Conservation (phyloP, 306 rosid species). For the Rubus parviflorus region DNA sequence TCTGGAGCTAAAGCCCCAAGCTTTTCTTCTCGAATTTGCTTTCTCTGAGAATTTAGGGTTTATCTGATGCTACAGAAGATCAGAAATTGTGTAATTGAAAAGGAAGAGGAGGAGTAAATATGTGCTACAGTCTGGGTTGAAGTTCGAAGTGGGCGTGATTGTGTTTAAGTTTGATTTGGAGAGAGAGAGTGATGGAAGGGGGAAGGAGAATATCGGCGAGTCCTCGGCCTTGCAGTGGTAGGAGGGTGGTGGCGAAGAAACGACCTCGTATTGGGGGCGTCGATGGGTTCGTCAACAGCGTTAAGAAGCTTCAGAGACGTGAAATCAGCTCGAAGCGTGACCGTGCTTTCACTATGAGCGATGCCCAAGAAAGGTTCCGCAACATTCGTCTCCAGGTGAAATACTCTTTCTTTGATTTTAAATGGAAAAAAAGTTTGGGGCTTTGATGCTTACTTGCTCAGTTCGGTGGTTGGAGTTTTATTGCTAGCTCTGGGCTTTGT, state of each 20-base stretch:
- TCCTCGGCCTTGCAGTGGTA: slow-evolving; percentile 57
- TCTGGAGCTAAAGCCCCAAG: slow-evolving; percentile 10
- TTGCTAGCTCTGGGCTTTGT: not conserved
- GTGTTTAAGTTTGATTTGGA: no score
- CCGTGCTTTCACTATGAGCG: slow-evolving; percentile 69
- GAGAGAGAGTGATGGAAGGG: slow-evolving; percentile 52
- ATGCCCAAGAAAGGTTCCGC: slow-evolving; percentile 76
- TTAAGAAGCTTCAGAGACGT: slow-evolving; percentile 79
- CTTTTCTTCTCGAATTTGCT: not conserved
- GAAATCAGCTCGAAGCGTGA: slow-evolving; percentile 74
- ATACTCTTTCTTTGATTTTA: not conserved
- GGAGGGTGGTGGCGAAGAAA: slow-evolving; percentile 75
- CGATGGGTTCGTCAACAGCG: slow-evolving; percentile 48
- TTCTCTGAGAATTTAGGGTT: slow-evolving; percentile 22
- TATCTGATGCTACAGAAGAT: slow-evolving; percentile 1
- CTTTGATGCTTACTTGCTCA: not conserved
- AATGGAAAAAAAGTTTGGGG: not conserved
- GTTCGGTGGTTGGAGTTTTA: not conserved
- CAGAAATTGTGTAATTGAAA: not conserved
- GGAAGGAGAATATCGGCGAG: slow-evolving; percentile 68
- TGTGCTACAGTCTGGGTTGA: not conserved
- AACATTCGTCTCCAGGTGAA: slow-evolving; percentile 68
- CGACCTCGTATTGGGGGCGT: slow-evolving; percentile 40
- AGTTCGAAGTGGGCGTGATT: not conserved
- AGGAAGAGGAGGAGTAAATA: slow-evolving; percentile 6